Conservation (phyloP, 176 grass and related monocot species). For the Chloris gayana region DNA sequence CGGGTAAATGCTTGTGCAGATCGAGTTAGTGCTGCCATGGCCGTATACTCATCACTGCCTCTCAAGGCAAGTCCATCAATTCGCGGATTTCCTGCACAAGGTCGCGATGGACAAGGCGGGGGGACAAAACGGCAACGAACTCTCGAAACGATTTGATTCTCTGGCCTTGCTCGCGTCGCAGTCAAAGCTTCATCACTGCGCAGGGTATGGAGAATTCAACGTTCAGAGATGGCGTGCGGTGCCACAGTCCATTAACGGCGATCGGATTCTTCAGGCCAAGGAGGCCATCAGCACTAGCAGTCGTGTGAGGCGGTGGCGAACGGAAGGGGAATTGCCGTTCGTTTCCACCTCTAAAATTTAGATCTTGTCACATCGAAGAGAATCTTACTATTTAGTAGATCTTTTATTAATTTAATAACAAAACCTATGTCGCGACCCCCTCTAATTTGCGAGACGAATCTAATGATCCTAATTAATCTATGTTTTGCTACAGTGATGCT, state of each 20-base stretch:
- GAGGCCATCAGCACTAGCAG: too few species aligned
- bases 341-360: too few species aligned
- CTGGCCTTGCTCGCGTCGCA: background rate
- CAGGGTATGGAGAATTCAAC: background rate
- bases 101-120: background rate
- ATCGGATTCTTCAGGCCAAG: background rate
- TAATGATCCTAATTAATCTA: too few species aligned
- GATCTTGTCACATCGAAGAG: too few species aligned
- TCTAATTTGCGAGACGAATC: too few species aligned
- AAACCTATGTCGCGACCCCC: too few species aligned
- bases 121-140: background rate
- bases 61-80: background rate
- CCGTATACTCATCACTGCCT: background rate
- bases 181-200: background rate
- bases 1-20: background rate
- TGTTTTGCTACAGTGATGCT: too few species aligned
- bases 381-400: too few species aligned
- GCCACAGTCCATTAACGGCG: background rate
- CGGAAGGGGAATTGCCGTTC: too few species aligned
- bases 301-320: too few species aligned
- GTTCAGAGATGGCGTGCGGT: conserved; percentile 4
- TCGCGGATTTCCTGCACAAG: background rate
- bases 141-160: background rate
- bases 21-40: background rate
- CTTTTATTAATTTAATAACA: too few species aligned